Conservation (phyloP, 2,329 filamentous ascomycete genomes). For the Penicillium digitatum region DNA sequence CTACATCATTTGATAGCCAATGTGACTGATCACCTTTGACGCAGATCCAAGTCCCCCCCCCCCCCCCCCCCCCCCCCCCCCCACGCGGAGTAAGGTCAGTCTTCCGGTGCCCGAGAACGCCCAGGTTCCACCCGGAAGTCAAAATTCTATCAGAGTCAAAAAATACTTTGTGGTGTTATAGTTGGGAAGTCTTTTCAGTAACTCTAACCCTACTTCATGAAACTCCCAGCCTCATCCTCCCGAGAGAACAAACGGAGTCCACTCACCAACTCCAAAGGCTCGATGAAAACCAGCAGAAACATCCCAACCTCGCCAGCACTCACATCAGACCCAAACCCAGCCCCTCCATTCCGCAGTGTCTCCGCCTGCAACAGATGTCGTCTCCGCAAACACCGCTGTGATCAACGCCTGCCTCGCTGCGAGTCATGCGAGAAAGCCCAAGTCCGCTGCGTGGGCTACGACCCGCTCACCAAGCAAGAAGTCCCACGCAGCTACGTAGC, state of each 20-base stretch:
- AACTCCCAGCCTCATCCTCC: neutral
- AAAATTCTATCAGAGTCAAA: neutral
- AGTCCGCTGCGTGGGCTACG: slow-evolving; percentile 80
- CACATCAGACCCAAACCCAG: neutral
- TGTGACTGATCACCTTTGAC: too few species aligned
- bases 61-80: too few species aligned
- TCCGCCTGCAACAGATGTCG: slow-evolving; percentile 82
- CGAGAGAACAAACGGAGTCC: neutral
- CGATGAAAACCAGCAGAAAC: neutral
- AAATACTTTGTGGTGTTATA: too few species aligned
- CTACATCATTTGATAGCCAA: too few species aligned
- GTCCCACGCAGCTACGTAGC: slow-evolving; percentile 80
- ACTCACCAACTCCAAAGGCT: neutral
- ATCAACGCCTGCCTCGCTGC: slow-evolving; percentile 78
- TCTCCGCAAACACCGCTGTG: slow-evolving; percentile 79
- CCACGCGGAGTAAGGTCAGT: neutral
- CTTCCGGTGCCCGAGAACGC: neutral
- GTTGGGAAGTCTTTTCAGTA: neutral
- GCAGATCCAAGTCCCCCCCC: too few species aligned
- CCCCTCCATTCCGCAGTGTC: slow-evolving; percentile 62
- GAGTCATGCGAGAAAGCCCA: slow-evolving; percentile 79
- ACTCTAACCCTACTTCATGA: neutral
- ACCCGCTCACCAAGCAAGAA: slow-evolving; percentile 86
- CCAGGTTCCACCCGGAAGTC: neutral
- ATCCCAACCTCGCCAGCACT: neutral